Conservation (phyloP, 2,329 filamentous ascomycete genomes). For the Hymenoscyphus occultus region DNA sequence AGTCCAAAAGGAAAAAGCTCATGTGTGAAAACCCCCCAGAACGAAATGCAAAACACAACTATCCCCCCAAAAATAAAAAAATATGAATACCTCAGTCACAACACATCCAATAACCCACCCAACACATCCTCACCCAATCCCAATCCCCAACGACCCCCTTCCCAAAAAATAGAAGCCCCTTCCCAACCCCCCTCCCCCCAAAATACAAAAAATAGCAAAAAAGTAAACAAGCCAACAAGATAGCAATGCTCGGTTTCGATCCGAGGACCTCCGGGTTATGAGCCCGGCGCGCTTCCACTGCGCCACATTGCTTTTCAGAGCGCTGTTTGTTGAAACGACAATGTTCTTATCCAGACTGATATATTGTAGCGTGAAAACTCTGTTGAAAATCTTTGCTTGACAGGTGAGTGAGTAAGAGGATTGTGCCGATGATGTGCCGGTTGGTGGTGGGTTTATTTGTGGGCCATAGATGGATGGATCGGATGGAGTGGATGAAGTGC, state of each 20-base stretch:
- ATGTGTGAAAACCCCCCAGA: too few species aligned
- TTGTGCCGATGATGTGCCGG: background rate
- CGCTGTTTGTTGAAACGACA: background rate
- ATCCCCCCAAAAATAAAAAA: too few species aligned
- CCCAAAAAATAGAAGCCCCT: too few species aligned
- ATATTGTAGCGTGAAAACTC: background rate
- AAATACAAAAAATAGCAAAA: background rate
- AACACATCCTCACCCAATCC: too few species aligned
- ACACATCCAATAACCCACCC: too few species aligned
- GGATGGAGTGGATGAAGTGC: background rate
- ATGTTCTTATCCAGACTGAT: background rate
- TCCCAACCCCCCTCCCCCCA: background rate
- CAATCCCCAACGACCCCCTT: too few species aligned
- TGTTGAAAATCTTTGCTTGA: background rate
- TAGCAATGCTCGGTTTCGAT: conserved; percentile 40
- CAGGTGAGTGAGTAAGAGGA: background rate
- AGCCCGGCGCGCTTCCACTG: conserved; percentile 40
- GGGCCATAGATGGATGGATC: too few species aligned
- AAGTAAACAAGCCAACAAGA: background rate
- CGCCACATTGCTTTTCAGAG: conserved; percentile 35
- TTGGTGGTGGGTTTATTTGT: background rate
- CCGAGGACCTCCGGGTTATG: conserved; percentile 40
- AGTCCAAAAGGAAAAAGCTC: too few species aligned
- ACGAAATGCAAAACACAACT: too few species aligned
- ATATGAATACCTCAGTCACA: too few species aligned